These are phyloP conservation scores for Spatholobus suberectus DNA, from an alignment of 306 rosid genomes.

Conservation along the genomic window DNA sequence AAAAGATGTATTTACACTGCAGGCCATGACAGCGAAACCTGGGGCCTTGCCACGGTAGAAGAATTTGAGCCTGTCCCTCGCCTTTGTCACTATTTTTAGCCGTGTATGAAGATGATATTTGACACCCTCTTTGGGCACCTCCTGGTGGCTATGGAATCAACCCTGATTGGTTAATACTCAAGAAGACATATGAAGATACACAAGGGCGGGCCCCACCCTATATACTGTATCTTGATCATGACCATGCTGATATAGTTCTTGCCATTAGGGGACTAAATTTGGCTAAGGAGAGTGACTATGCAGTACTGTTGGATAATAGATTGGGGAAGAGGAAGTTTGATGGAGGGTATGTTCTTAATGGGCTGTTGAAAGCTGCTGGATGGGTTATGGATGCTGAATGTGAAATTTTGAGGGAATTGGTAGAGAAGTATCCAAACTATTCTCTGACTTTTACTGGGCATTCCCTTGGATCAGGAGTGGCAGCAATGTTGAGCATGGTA, in stretches of 20 bases:
- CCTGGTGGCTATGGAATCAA: conserved; percentile 87
- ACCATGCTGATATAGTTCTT: conserved; percentile 82
- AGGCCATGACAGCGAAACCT: conserved; percentile 94
- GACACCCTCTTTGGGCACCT: conserved; percentile 81
- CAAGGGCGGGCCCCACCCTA: conserved; percentile 82
- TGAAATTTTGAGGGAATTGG: conserved; percentile 66
- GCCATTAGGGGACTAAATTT: conserved; percentile 89
- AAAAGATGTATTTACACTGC: conserved; percentile 89
- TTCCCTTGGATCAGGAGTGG: conserved; percentile 96
- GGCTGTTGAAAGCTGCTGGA: conserved; percentile 86
- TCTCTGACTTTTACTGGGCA: conserved; percentile 93
- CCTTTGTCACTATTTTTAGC: conserved; percentile 83
- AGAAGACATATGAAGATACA: conserved; percentile 74
- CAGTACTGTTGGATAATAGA: conserved; percentile 76
- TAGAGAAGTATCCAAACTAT: conserved; percentile 57
- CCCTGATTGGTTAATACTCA: conserved; percentile 71
- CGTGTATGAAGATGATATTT: conserved; percentile 86
- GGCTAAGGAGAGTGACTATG: conserved; percentile 91
- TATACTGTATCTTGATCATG: conserved; percentile 79
- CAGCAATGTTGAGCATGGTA: conserved; percentile 75
- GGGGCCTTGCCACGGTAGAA: conserved; percentile 81
- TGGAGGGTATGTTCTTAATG: conserved; percentile 97
- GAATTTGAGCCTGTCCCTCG: conserved; percentile 93
- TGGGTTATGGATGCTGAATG: conserved; percentile 80
- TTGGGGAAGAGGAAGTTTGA: conserved; percentile 90